A percentile compares a stretch with the other conserved stretches of the same genome.
Conservation (phyloP, 1,284 basidiomycete genomes). For the Heterobasidion parviporum region DNA sequence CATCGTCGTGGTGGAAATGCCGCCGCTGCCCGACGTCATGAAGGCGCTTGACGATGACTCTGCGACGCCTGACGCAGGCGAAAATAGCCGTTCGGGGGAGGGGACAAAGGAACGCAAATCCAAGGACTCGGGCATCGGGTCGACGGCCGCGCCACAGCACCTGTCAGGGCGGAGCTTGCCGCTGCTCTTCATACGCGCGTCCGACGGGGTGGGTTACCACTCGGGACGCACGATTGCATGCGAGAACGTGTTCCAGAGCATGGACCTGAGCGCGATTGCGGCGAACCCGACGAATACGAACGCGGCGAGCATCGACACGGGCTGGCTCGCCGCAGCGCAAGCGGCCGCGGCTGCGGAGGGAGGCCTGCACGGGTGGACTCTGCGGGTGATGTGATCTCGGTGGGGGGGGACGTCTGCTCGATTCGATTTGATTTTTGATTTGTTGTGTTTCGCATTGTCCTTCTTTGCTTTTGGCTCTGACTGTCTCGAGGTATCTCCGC, state of each 20-base stretch:
- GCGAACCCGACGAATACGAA: slow-evolving; percentile 14
- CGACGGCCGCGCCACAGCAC: slow-evolving; percentile 8
- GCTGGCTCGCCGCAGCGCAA: slow-evolving; percentile 62
- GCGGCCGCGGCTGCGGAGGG: slow-evolving; percentile 49
- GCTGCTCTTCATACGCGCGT: slow-evolving; percentile 65
- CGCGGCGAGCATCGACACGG: slow-evolving; percentile 30
- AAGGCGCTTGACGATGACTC: slow-evolving; percentile 67
- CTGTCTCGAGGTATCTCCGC: neutral
- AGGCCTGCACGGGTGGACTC: slow-evolving; percentile 60
- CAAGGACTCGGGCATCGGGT: slow-evolving; percentile 10
- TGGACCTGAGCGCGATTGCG: slow-evolving; percentile 43
- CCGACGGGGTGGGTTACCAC: slow-evolving; percentile 76
- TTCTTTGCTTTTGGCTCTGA: neutral
- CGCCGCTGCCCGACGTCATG: slow-evolving; percentile 59
- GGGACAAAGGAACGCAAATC: slow-evolving; percentile 4
- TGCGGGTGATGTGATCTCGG: slow-evolving; percentile 58
- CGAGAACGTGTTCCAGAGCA: slow-evolving; percentile 68
- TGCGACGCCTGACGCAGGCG: slow-evolving; percentile 30
- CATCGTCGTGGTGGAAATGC: slow-evolving; percentile 74
- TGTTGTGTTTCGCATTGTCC: slow-evolving; percentile 1
- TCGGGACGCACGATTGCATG: slow-evolving; percentile 78
- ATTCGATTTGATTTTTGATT: neutral
- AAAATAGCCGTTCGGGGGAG: slow-evolving; percentile 18
- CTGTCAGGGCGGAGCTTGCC: slow-evolving; percentile 60
- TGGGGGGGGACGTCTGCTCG: neutral